phyloP scores from a whole-genome alignment of 2,329 filamentous ascomycete genomes.

The Aspergillus sp. region DNA sequence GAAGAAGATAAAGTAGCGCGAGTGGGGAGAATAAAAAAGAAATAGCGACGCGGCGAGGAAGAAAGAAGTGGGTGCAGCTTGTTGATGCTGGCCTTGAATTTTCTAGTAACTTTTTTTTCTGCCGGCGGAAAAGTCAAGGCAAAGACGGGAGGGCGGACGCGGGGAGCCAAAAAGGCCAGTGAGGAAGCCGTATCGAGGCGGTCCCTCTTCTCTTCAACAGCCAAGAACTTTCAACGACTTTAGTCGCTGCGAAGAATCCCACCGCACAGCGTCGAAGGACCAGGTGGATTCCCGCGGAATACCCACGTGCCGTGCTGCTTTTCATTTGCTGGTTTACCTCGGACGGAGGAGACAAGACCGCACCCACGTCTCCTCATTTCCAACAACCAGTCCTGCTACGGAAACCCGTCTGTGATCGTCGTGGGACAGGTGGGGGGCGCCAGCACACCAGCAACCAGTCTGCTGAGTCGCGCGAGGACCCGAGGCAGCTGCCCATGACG shows the following conservation, averaged over 20 bases:
- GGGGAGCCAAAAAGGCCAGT: constrained; percentile 6
- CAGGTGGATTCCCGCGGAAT: neutral
- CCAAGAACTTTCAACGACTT: neutral
- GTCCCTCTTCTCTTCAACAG: neutral
- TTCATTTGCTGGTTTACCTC: constrained; percentile 10
- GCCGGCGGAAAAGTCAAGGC: constrained; percentile 24
- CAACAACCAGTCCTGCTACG: neutral
- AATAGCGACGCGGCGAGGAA: neutral
- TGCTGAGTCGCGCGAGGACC: neutral
- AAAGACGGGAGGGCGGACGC: constrained; percentile 14
- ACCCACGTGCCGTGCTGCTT: constrained; percentile 14
- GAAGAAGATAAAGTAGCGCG: neutral
- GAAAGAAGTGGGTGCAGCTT: neutral
- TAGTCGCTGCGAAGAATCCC: constrained; percentile 11
- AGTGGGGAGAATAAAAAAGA: constrained; percentile 7
- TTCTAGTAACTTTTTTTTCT: constrained; percentile 25
- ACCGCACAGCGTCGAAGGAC: constrained; percentile 9
- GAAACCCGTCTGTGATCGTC: constrained; percentile 1
- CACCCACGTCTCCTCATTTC: neutral
- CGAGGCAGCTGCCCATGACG: constrained; percentile 1
- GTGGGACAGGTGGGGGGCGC: constrained; percentile 2
- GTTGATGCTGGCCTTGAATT: constrained; percentile 8
- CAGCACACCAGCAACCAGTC: neutral
- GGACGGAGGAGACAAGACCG: neutral
- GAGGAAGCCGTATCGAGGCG: no score